phyloP scores from a whole-genome alignment of 768 basidiomycete genomes.

The Pleurotus sapidus region DNA sequence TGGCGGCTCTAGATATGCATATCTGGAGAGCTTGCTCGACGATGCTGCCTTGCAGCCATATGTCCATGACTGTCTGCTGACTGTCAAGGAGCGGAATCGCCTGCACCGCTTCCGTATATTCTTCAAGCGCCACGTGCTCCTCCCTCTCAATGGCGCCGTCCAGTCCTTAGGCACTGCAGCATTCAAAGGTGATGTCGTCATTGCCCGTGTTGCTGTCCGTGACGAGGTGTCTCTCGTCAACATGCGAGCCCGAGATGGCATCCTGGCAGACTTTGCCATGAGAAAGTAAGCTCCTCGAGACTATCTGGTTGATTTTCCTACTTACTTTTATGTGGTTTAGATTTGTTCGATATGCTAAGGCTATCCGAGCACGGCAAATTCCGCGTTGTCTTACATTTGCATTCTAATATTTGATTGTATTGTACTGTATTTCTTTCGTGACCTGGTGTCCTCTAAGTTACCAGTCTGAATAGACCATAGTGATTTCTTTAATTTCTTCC shows the following conservation, averaged over 20 bases:
- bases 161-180: too few species aligned
- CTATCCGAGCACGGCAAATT: too few species aligned
- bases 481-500: too few species aligned
- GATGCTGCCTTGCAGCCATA: constrained; percentile 1
- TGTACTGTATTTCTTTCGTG: too few species aligned
- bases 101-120: not conserved
- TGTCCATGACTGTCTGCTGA: constrained; percentile 1
- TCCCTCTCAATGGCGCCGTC: not conserved
- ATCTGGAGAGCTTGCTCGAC: not conserved
- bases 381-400: too few species aligned
- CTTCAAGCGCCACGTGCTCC: constrained; percentile 4
- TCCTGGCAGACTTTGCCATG: constrained; percentile 1
- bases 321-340: too few species aligned
- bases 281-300: not conserved
- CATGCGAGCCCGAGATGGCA: constrained; percentile 5
- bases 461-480: too few species aligned
- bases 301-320: too few species aligned
- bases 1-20: not conserved
- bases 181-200: constrained; percentile 1
- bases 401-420: too few species aligned
- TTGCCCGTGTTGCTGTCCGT: not conserved
- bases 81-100: not conserved
- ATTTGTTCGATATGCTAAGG: too few species aligned
- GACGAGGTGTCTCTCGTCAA: not conserved
- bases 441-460: too few species aligned